Conservation (phyloP, 768 basidiomycete species). For the Fomitopsis serialis region DNA sequence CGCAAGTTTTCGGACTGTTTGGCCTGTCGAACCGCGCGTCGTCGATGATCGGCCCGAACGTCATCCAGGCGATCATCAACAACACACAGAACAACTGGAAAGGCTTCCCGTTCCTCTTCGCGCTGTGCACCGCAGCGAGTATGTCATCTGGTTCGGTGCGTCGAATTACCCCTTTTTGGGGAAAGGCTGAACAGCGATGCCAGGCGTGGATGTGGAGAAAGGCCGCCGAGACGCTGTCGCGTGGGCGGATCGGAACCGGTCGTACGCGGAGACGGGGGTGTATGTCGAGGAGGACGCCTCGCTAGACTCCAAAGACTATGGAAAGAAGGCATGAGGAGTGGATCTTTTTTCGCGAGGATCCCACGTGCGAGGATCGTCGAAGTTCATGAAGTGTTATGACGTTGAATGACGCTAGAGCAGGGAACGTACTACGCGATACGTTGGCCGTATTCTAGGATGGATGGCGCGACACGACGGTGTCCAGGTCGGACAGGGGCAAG, state of each 20-base stretch:
- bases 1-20: constrained; percentile 80
- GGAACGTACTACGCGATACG: too few relatives aligned
- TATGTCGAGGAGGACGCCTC: constrained; percentile 15
- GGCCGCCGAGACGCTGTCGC: constrained; percentile 34
- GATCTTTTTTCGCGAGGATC: background rate
- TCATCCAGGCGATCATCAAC: constrained; percentile 80
- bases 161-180: background rate
- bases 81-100: constrained; percentile 69
- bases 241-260: constrained; percentile 29
- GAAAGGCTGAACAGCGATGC: background rate
- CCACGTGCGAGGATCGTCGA: background rate
- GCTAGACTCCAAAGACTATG: constrained; percentile 7
- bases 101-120: constrained; percentile 82
- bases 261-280: constrained; percentile 19
- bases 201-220: constrained; percentile 31
- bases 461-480: too few relatives aligned
- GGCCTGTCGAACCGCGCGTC: constrained; percentile 81
- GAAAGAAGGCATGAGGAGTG: constrained; percentile 8
- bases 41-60: constrained; percentile 84
- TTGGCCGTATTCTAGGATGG: too few relatives aligned
- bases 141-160: constrained; percentile 72
- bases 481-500: too few relatives aligned
- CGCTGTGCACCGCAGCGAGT: constrained; percentile 59
- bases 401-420: too few relatives aligned
- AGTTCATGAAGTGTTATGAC: too few relatives aligned